These are phyloP conservation scores for Fusarium euwallaceae DNA, from an alignment of 2,329 filamentous ascomycete species.

Conservation along the genomic window DNA sequence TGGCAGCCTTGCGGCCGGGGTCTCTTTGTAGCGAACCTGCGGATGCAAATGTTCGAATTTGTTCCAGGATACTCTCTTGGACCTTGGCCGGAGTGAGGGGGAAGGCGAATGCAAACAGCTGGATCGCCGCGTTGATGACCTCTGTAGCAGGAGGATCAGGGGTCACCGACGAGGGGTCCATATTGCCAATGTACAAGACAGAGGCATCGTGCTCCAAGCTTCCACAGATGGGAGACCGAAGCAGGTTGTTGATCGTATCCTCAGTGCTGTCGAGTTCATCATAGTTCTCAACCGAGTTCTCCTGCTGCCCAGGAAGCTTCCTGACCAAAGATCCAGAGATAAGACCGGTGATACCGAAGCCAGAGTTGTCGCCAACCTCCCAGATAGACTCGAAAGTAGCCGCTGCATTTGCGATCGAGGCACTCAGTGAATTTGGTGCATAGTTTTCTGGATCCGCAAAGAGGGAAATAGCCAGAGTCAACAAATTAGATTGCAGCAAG, in stretches of 20 bases:
- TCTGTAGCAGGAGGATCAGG: slow-evolving; percentile 91
- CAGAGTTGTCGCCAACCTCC: slow-evolving; percentile 94
- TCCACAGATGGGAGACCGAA: slow-evolving; percentile 80
- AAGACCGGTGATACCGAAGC: slow-evolving; percentile 91
- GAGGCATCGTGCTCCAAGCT: slow-evolving; percentile 92
- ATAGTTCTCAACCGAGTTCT: slow-evolving; percentile 58
- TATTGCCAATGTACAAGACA: slow-evolving; percentile 74
- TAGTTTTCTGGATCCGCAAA: slow-evolving; percentile 96
- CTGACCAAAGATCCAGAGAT: slow-evolving; percentile 82
- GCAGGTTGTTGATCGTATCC: slow-evolving; percentile 71
- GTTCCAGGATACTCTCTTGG: slow-evolving; percentile 95
- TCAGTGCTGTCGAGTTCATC: slow-evolving; percentile 72
- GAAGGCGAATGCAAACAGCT: slow-evolving; percentile 91
- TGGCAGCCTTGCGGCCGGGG: slow-evolving; percentile 87
- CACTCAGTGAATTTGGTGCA: slow-evolving; percentile 84
- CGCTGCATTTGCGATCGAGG: slow-evolving; percentile 90
- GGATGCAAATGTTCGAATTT: slow-evolving; percentile 90
- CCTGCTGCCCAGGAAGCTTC: slow-evolving; percentile 77
- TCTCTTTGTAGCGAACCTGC: slow-evolving; percentile 85
- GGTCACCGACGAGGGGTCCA: slow-evolving; percentile 57
- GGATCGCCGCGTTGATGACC: slow-evolving; percentile 93
- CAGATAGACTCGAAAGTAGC: slow-evolving; percentile 93
- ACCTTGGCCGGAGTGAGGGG: slow-evolving; percentile 91
- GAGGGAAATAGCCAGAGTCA: slow-evolving; percentile 89
- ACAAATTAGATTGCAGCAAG: slow-evolving; percentile 88